These are phyloP conservation scores for Nicotiana benthamiana DNA, from an alignment of 257 asterid genomes.

Conservation along the genomic window DNA sequence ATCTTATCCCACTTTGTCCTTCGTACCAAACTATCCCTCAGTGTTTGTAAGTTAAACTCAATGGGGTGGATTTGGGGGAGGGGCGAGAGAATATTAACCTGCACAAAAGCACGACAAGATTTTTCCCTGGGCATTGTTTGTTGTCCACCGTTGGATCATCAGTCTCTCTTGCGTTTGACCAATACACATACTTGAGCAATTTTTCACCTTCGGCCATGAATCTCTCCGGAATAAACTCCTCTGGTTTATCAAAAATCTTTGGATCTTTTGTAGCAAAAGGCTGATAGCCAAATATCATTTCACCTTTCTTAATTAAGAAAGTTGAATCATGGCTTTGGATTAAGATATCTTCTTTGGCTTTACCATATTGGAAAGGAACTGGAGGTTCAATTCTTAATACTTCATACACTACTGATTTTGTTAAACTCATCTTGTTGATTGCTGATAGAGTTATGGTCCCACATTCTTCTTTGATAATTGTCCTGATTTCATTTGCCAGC, in stretches of 20 bases:
- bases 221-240: conserved; percentile 46
- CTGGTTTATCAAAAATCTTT: conserved; percentile 29
- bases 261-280: conserved; percentile 65
- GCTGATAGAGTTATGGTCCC: conserved; percentile 36
- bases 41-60: neutral
- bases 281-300: conserved; percentile 69
- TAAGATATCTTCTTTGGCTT: conserved; percentile 42
- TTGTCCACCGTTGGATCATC: conserved; percentile 38
- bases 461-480: conserved; percentile 32
- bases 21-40: too few species aligned
- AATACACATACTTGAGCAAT: conserved; percentile 44
- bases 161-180: conserved; percentile 72
- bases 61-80: too few species aligned
- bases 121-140: conserved; percentile 70
- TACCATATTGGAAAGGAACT: conserved; percentile 64
- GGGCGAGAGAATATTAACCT: conserved; percentile 11
- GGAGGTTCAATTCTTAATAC: conserved; percentile 59
- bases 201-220: conserved; percentile 54
- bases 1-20: too few species aligned
- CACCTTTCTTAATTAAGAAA: conserved; percentile 59
- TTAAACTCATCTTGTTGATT: conserved; percentile 37
- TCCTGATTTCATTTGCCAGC: conserved; percentile 48
- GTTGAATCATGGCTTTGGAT: conserved; percentile 48
- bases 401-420: conserved; percentile 66
- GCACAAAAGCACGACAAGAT: conserved; percentile 42